Percentiles rank a stretch among this genome's conserved stretches.
These are phyloP conservation scores for Rhododendron simsii DNA, from an alignment of 148 eudicot genomes.

Conservation along the genomic window DNA sequence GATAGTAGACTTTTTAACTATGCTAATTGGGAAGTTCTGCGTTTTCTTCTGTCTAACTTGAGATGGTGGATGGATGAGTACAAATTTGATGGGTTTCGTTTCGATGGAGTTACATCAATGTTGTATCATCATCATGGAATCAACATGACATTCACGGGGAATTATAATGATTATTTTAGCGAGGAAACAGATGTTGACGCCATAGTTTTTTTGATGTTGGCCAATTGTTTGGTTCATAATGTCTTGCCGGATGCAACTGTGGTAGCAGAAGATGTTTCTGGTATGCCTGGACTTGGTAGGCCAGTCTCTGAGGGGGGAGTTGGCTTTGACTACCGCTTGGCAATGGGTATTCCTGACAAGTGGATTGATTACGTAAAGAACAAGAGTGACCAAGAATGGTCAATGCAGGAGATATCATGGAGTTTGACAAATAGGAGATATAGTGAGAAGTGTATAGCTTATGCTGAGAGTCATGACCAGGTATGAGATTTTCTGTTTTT, in stretches of 20 bases:
- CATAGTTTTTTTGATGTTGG: conserved; percentile 88
- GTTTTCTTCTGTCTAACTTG: conserved; percentile 84
- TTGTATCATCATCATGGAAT: conserved; percentile 94
- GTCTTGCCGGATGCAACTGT: conserved; percentile 80
- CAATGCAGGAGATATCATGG: conserved; percentile 70
- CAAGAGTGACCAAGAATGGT: conserved; percentile 76
- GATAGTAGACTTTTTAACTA: conserved; percentile 94
- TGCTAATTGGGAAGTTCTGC: conserved; percentile 96
- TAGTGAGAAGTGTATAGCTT: conserved; percentile 88
- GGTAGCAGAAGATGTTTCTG: conserved; percentile 97
- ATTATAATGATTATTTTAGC: conserved; percentile 83
- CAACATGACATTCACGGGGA: conserved; percentile 69
- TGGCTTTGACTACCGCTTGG: conserved; percentile 92
- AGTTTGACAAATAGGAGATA: conserved; percentile 92
- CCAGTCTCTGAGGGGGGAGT: conserved; percentile 82
- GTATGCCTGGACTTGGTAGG: conserved; percentile 93
- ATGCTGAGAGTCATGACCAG: conserved; percentile 99
- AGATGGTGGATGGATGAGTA: conserved; percentile 98
- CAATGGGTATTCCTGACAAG: conserved; percentile 96
- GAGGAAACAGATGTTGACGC: conserved; percentile 91
- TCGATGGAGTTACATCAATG: conserved; percentile 97
- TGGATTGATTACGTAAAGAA: conserved; percentile 96
- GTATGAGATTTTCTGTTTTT: conserved; percentile 31
- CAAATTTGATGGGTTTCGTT: conserved; percentile 91
- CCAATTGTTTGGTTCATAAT: conserved; percentile 60